Base-by-base conservation (phyloP, 495 filamentous ascomycete genomes). In the Apiosordaria backusii region DNA sequence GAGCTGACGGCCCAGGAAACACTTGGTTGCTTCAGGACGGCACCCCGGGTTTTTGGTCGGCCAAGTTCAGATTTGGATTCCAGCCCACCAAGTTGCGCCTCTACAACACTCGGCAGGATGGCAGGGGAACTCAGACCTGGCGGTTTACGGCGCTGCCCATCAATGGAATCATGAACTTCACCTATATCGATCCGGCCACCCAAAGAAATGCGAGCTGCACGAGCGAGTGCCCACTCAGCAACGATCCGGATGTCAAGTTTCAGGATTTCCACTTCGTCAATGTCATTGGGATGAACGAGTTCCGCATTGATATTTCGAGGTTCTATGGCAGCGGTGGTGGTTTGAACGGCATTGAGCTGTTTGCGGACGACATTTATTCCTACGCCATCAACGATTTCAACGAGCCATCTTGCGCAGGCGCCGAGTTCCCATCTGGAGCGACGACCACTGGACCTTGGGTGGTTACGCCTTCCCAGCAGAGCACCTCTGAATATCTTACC, bases 251-350 rank as follows among this genome's bases (percentile, higher is more conserved):
- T 6, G 79, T 89, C 57, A 78, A 84, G 57, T 92, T 86, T 63
- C 92, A 97, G 74, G 95, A 99, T 67, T 99, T 98, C 76, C 81
- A 83, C 57, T 95, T 99, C 69, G 90, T 95, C 50, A 96, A 97
- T 74, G 75, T 73, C 5, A 85, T 98, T 66, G 93, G 91, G 50
- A 97, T 97, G 93, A 87, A 86, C 70, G 85, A 83, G n/a, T 92
- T 99, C 73, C 84, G 88, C 67, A 84, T 99, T 57, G 91, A 97
- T 71, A 87, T 99, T 61, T 87, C 88, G 22, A 88, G 80, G 40
- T 97, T 87, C 83, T 97, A 97, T 74, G 95, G 96, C 58, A 77
- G 76, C 64, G 95, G 95, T 62, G 96, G 89, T 62, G 95, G 95
- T 26, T 78, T 99, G 40, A 85, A 91, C 76, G 93, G 94, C 6